A percentile compares a stretch with the other conserved stretches of the same genome.
These are phyloP conservation scores for Cryphonectria carpinicola DNA, from an alignment of 2,329 filamentous ascomycete species.

Conservation along the genomic window DNA sequence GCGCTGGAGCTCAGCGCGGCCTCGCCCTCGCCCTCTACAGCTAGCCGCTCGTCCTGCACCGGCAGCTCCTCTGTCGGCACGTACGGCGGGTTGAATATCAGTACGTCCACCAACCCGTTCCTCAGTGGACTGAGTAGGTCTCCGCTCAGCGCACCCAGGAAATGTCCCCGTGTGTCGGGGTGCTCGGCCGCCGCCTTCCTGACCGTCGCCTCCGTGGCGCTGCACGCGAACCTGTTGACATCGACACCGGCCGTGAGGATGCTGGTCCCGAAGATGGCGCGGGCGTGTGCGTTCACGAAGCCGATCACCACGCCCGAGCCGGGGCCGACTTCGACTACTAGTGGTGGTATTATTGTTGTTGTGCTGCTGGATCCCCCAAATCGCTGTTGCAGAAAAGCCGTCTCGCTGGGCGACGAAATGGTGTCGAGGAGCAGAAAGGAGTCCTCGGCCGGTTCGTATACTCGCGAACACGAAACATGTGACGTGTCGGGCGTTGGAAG, in stretches of 20 bases:
- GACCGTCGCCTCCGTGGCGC: conserved; percentile 73
- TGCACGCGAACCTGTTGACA: conserved; percentile 82
- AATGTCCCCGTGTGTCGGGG: conserved; percentile 47
- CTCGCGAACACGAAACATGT: conserved; percentile 83
- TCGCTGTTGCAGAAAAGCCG: conserved; percentile 65
- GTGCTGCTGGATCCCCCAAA: conserved; percentile 52
- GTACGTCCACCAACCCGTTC: conserved; percentile 69
- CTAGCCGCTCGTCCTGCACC: conserved; percentile 43
- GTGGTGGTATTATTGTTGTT: conserved; percentile 45
- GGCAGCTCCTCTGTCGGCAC: conserved; percentile 84
- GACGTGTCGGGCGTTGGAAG: conserved; percentile 92
- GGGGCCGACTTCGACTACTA: conserved; percentile 85
- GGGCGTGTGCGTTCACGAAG: conserved; percentile 79
- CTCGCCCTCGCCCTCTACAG: conserved; percentile 34
- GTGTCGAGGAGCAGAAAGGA: conserved; percentile 94
- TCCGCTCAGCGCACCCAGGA: conserved; percentile 68
- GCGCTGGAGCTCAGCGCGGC: conserved; percentile 37
- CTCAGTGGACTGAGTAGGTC: conserved; percentile 71
- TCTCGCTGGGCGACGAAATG: conserved; percentile 73
- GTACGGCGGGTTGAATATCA: conserved; percentile 97
- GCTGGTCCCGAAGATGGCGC: conserved; percentile 70
- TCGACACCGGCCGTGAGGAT: conserved; percentile 79
- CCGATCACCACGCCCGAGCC: conserved; percentile 94
- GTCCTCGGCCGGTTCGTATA: conserved; percentile 96
- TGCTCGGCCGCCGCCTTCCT: conserved; percentile 46